Evolutionary conservation across 2,329 filamentous ascomycete genomes (phyloP).

Genomic region (Hypoxylon sp.): DNA sequence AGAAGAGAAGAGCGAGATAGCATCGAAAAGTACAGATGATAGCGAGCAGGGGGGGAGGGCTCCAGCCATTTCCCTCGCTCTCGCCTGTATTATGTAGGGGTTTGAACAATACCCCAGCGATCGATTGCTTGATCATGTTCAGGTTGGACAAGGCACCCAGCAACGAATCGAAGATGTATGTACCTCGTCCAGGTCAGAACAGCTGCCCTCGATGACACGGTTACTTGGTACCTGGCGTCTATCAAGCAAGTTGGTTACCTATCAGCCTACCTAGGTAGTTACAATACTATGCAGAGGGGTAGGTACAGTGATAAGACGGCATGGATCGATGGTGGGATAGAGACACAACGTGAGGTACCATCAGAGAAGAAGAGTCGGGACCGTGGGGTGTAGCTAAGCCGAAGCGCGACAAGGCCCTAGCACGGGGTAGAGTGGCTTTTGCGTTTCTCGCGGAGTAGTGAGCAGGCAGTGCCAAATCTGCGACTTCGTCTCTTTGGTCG

Average conservation of each 20-base stretch:
- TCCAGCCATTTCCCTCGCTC: constrained; percentile 9
- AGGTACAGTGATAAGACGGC: constrained; percentile 24
- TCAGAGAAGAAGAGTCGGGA: no score
- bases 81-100: constrained; percentile 16
- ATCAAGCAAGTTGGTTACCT: constrained; percentile 34
- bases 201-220: constrained; percentile 26
- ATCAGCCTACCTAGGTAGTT: no score
- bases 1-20: constrained; percentile 19
- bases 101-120: constrained; percentile 33
- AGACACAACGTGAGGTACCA: no score
- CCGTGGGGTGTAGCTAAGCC: constrained; percentile 23
- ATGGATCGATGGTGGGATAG: constrained; percentile 12
- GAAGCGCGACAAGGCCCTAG: constrained; percentile 29
- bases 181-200: constrained; percentile 17
- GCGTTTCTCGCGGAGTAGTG: constrained; percentile 29
- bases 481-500: constrained; percentile 23
- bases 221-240: constrained; percentile 35
- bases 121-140: constrained; percentile 34
- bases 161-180: constrained; percentile 36
- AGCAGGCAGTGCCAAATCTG: constrained; percentile 35
- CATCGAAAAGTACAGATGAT: constrained; percentile 28
- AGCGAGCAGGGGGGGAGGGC: constrained; percentile 12
- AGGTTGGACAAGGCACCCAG: constrained; percentile 32
- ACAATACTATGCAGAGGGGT: no score
- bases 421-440: constrained; percentile 35